Conservation (phyloP, 1,139 yeast species). For the Taiozyma onychis region DNA sequence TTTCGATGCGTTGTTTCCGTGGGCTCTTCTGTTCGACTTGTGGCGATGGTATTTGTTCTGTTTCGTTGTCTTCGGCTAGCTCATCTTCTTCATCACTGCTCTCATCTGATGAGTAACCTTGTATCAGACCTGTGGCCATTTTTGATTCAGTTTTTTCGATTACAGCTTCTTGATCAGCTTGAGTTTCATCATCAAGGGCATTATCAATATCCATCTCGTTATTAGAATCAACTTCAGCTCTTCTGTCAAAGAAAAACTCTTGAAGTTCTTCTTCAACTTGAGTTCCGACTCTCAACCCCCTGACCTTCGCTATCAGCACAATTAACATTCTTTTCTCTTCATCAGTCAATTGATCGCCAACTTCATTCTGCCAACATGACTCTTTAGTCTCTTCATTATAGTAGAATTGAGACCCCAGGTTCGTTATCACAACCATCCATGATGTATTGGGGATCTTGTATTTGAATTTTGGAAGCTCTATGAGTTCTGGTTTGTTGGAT, state of each 20-base stretch:
- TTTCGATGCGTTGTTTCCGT: neutral
- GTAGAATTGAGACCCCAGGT: conserved; percentile 41
- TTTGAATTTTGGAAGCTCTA: neutral
- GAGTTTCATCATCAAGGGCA: conserved; percentile 2
- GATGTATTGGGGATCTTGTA: conserved; percentile 18
- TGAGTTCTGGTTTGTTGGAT: conserved; percentile 22
- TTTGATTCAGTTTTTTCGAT: neutral
- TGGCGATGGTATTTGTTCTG: neutral
- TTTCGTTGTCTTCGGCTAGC: conserved; percentile 6
- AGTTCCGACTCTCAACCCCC: conserved; percentile 34
- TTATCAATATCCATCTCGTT: neutral
- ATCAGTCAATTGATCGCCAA: conserved; percentile 25
- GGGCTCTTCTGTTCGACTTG: neutral
- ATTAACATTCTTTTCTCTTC: conserved; percentile 33
- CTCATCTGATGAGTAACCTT: conserved; percentile 19
- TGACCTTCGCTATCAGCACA: conserved; percentile 37
- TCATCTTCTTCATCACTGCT: conserved; percentile 10
- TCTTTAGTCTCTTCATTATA: conserved; percentile 28
- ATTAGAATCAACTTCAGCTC: neutral
- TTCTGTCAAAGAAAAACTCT: conserved; percentile 1
- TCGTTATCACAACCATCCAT: conserved; percentile 40
- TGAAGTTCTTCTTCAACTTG: conserved; percentile 7
- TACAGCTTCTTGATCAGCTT: neutral
- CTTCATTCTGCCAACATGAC: conserved; percentile 32
- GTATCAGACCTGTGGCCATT: conserved; percentile 5